A percentile compares a stretch with the other conserved stretches of the same genome.
These are phyloP conservation scores for Sutorius australiensis DNA, from an alignment of 768 basidiomycete species.

Conservation along the genomic window DNA sequence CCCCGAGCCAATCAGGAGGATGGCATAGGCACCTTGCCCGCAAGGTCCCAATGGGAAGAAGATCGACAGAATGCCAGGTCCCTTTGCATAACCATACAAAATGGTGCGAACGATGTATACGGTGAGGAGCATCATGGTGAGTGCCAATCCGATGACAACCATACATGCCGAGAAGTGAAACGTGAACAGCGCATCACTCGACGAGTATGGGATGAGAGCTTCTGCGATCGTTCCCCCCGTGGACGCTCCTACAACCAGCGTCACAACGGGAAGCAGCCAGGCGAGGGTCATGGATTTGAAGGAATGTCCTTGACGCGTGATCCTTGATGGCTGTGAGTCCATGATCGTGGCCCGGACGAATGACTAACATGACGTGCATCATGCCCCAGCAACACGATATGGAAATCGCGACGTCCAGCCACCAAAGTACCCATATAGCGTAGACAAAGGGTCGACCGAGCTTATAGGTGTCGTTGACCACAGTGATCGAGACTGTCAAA, in stretches of 20 bases:
- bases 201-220: slow-evolving; percentile 44
- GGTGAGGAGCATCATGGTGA: slow-evolving; percentile 65
- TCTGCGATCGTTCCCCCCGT: slow-evolving; percentile 57
- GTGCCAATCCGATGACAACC: slow-evolving; percentile 51
- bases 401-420: slow-evolving; percentile 57
- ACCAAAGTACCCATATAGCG: slow-evolving; percentile 64
- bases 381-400: slow-evolving; percentile 57
- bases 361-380: slow-evolving; percentile 62
- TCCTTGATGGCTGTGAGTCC: slow-evolving; percentile 35
- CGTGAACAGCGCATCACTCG: slow-evolving; percentile 51
- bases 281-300: slow-evolving; percentile 52
- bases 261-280: slow-evolving; percentile 77
- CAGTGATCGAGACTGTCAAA: slow-evolving; percentile 46
- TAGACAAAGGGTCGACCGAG: slow-evolving; percentile 52
- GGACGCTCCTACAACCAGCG: slow-evolving; percentile 67
- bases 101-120: slow-evolving; percentile 60
- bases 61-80: slow-evolving; percentile 47
- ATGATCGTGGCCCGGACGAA: slow-evolving; percentile 15
- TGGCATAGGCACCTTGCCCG: slow-evolving; percentile 60
- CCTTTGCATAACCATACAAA: slow-evolving; percentile 50
- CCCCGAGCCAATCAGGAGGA: slow-evolving; percentile 53
- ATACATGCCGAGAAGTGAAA: slow-evolving; percentile 51
- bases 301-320: slow-evolving; percentile 55
- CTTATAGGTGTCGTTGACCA: slow-evolving; percentile 41
- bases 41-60: slow-evolving; percentile 76